Percentiles rank a stretch among this genome's conserved stretches.
These are phyloP conservation scores for Atkinsonella hypoxylon DNA, from an alignment of 2,329 filamentous ascomycete genomes.

Conservation along the genomic window DNA sequence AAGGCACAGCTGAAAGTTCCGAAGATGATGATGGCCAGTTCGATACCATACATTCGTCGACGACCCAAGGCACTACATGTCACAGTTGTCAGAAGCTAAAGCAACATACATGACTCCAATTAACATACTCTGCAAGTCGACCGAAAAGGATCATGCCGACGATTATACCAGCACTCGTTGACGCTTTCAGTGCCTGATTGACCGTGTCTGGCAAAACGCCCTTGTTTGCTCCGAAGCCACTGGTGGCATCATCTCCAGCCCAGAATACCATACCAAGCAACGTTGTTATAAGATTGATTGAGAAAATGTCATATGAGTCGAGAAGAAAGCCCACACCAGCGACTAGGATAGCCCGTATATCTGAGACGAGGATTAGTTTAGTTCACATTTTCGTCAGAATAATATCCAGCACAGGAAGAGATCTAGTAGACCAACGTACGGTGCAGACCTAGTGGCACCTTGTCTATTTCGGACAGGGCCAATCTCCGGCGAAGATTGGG, in stretches of 20 bases:
- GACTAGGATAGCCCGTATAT: conserved; percentile 61
- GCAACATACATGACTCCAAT: not conserved
- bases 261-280: conserved; percentile 71
- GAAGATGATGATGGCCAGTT: conserved; percentile 60
- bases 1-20: conserved; percentile 57
- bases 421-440: conserved; percentile 25
- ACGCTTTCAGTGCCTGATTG: conserved; percentile 68
- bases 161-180: conserved; percentile 67
- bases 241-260: conserved; percentile 30
- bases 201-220: conserved; percentile 50
- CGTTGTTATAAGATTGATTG: conserved; percentile 60
- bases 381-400: not conserved
- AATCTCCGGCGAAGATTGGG: conserved; percentile 66
- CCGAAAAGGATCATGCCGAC: conserved; percentile 70
- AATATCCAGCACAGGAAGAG: not conserved
- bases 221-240: conserved; percentile 39
- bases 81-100: conserved; percentile 8
- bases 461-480: conserved; percentile 69
- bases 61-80: conserved; percentile 47
- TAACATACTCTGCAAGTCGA: conserved; percentile 54
- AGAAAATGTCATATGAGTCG: conserved; percentile 73
- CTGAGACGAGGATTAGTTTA: conserved; percentile 14
- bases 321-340: conserved; percentile 77
- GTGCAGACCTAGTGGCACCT: conserved; percentile 64
- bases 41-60: conserved; percentile 72